These are phyloP conservation scores for Hanseniaspora lindneri DNA, from an alignment of 805 yeast genomes.

Conservation along the genomic window DNA sequence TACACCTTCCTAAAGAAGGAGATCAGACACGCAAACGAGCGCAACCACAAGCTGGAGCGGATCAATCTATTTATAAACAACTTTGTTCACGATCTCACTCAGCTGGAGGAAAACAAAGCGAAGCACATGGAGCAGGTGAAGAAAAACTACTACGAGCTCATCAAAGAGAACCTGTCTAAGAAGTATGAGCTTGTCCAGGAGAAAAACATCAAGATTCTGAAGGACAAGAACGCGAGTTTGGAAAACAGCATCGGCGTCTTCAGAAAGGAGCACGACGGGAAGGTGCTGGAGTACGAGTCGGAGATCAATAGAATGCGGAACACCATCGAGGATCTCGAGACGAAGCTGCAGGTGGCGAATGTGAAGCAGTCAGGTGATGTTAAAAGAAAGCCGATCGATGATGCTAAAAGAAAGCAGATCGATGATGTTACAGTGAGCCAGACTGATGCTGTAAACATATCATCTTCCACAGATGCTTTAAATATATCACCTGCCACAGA, in stretches of 20 bases:
- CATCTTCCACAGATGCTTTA: no score
- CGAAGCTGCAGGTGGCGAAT: constrained; percentile 29
- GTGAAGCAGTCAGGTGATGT: background rate
- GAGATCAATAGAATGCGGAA: constrained; percentile 21
- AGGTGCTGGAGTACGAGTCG: background rate
- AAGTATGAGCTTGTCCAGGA: constrained; percentile 10
- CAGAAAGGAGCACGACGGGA: constrained; percentile 6
- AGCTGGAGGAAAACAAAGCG: constrained; percentile 1
- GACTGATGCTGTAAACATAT: no score
- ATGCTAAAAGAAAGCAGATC: no score
- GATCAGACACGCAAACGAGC: constrained; percentile 46
- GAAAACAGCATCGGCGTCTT: background rate
- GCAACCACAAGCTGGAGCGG: constrained; percentile 43
- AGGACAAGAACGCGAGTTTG: constrained; percentile 14
- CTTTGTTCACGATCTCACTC: constrained; percentile 32
- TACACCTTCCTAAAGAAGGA: constrained; percentile 40
- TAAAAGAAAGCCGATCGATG: background rate
- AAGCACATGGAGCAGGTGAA: constrained; percentile 6
- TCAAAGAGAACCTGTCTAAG: constrained; percentile 5
- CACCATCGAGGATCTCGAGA: constrained; percentile 27
- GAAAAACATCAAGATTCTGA: constrained; percentile 12
- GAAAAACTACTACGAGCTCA: constrained; percentile 4
- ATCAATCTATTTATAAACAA: constrained; percentile 43
- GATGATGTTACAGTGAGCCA: no score
- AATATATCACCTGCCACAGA: no score